Percentiles rank a stretch among this genome's conserved stretches.
phyloP scores from a whole-genome alignment of 2,329 filamentous ascomycete species.

The Fusarium fujikuroi region DNA sequence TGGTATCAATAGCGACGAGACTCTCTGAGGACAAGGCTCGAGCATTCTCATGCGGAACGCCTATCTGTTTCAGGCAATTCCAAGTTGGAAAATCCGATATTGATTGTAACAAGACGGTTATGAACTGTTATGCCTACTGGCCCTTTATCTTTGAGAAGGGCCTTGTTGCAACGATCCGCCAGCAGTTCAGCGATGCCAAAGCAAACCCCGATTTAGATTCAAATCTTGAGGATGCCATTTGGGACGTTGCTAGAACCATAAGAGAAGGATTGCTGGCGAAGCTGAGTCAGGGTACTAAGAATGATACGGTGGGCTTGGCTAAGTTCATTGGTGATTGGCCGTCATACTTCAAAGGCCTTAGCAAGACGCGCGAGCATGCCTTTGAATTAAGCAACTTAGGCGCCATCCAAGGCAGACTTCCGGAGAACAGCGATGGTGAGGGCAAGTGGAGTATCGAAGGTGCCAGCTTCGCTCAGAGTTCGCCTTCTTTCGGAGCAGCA shows the following conservation, averaged over 20 bases:
- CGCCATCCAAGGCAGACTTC: accelerated
- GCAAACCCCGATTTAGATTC: not conserved
- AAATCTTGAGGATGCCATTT: not conserved
- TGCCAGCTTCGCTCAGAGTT: not conserved
- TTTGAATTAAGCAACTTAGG: not conserved
- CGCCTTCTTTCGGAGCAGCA: not conserved
- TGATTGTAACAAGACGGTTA: not conserved
- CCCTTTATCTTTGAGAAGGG: not conserved
- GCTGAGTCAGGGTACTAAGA: not conserved
- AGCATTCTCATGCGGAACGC: not conserved
- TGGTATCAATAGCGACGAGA: not conserved
- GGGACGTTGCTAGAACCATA: not conserved
- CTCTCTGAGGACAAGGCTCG: not conserved
- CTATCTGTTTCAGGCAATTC: not conserved
- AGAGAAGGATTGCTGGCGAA: not conserved
- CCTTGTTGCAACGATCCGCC: not conserved
- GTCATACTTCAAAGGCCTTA: not conserved
- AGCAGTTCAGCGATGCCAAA: not conserved
- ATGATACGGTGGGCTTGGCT: not conserved
- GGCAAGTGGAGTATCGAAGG: not conserved
- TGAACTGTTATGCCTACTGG: not conserved
- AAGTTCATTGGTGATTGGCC: not conserved
- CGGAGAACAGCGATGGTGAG: not conserved
- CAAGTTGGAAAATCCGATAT: not conserved
- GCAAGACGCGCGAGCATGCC: not conserved